These are phyloP conservation scores for Hysterium pulicare DNA, from an alignment of 2,329 filamentous ascomycete genomes.

Conservation along the genomic window DNA sequence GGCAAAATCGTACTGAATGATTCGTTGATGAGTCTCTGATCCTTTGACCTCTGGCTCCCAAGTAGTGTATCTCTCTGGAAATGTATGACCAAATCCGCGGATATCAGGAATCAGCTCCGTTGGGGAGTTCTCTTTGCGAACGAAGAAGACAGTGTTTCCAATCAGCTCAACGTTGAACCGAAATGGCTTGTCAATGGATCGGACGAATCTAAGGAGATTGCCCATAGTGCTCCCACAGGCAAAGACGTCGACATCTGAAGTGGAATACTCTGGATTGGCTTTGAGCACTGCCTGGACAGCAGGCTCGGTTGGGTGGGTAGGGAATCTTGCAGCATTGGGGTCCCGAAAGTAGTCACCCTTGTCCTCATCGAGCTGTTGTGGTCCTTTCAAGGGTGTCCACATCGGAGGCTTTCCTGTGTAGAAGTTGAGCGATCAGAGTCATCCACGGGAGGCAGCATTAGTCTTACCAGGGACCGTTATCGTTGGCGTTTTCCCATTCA, in stretches of 20 bases:
- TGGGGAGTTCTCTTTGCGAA: constrained; percentile 60
- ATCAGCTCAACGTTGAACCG: constrained; percentile 58
- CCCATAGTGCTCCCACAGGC: constrained; percentile 61
- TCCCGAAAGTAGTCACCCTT: constrained; percentile 53
- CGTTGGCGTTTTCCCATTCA: constrained; percentile 32
- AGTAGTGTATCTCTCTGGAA: constrained; percentile 63
- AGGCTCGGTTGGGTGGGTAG: constrained; percentile 51
- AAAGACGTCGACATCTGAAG: constrained; percentile 51
- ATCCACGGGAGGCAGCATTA: constrained; percentile 14
- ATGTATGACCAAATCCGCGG: constrained; percentile 62
- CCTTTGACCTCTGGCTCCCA: constrained; percentile 55
- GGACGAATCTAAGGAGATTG: constrained; percentile 57
- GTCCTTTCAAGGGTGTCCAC: constrained; percentile 46
- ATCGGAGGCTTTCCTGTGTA: constrained; percentile 47
- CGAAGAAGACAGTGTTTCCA: constrained; percentile 58
- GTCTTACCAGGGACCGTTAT: constrained; percentile 47
- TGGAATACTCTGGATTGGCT: constrained; percentile 34
- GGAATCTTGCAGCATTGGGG: constrained; percentile 51
- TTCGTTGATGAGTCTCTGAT: constrained; percentile 60
- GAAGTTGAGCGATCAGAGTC: background rate
- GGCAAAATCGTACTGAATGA: constrained; percentile 58
- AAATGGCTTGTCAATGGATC: constrained; percentile 48
- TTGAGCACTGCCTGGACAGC: constrained; percentile 44
- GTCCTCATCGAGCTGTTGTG: constrained; percentile 43
- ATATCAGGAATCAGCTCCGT: constrained; percentile 55